Percentiles rank a stretch among this genome's conserved stretches.
Evolutionary conservation across 495 filamentous ascomycete genomes (phyloP).

Genomic region (Extremus antarcticus): DNA sequence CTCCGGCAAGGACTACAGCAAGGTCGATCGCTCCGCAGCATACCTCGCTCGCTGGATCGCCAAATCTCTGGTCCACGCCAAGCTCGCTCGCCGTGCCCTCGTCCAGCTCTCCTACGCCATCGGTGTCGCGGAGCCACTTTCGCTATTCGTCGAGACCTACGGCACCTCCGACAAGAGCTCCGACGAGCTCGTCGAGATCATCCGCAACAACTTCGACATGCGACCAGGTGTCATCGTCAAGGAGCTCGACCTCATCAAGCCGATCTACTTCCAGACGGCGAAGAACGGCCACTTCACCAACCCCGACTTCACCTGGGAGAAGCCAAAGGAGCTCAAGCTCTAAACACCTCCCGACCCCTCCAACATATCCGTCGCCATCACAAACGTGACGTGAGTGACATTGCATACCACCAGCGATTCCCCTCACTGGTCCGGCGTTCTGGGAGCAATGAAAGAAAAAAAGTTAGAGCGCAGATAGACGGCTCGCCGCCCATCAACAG

Average conservation of each 20-base stretch:
- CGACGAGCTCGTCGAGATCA: constrained; percentile 81
- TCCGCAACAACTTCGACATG: constrained; percentile 91
- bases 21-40: constrained; percentile 96
- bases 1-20: constrained; percentile 99
- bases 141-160: constrained; percentile 78
- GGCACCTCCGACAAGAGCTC: constrained; percentile 64
- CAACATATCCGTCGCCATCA: neutral
- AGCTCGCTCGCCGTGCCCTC: constrained; percentile 78
- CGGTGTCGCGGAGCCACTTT: constrained; percentile 92
- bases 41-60: constrained; percentile 97
- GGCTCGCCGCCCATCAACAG: neutral
- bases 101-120: constrained; percentile 99
- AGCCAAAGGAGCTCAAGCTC: constrained; percentile 85
- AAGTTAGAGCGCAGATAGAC: neutral
- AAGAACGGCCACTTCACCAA: constrained; percentile 99
- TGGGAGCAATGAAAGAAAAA: neutral
- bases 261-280: constrained; percentile 95
- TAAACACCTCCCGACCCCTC: constrained; percentile 34
- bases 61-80: constrained; percentile 87
- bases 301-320: constrained; percentile 95
- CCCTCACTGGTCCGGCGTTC: neutral
- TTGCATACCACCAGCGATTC: neutral
- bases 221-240: constrained; percentile 96
- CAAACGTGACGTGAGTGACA: neutral
- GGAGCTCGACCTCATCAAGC: constrained; percentile 87